A percentile compares a stretch with the other conserved stretches of the same genome.
Evolutionary conservation across 2,329 filamentous ascomycete genomes (phyloP).

Genomic region (Triangularia setosa): DNA sequence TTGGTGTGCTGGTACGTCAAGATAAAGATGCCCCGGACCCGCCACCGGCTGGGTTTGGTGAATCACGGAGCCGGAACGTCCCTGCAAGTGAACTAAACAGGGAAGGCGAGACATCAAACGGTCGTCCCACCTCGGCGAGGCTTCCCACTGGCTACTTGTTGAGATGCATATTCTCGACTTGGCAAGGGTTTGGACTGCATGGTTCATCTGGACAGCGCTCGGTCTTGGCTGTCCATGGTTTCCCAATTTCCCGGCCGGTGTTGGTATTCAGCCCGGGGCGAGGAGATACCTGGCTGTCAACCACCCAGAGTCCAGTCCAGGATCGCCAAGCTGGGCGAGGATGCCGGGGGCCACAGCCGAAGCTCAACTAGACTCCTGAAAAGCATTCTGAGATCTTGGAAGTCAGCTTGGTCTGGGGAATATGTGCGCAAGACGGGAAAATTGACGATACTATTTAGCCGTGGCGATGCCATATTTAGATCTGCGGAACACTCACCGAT

Average conservation of each 20-base stretch:
- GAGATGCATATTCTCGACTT: conserved; percentile 18
- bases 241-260: conserved; percentile 10
- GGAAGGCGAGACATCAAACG: conserved; percentile 13
- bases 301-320: neutral
- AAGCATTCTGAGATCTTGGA: neutral
- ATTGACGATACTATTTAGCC: neutral
- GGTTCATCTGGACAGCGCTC: neutral
- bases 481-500: neutral
- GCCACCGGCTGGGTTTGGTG: neutral
- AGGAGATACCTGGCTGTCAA: neutral
- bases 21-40: neutral
- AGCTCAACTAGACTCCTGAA: neutral
- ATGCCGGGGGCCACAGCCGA: neutral
- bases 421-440: neutral
- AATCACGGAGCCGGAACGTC: conserved; percentile 15
- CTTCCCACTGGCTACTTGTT: conserved; percentile 22
- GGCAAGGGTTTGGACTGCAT: conserved; percentile 10
- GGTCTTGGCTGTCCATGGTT: neutral
- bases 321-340: neutral
- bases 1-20: neutral
- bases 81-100: conserved; percentile 13
- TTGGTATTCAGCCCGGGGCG: conserved; percentile 7
- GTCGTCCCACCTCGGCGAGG: conserved; percentile 19
- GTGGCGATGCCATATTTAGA: neutral
- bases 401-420: neutral